Conservation (phyloP, 208 protist species). For the Crithidia fasciculata region DNA sequence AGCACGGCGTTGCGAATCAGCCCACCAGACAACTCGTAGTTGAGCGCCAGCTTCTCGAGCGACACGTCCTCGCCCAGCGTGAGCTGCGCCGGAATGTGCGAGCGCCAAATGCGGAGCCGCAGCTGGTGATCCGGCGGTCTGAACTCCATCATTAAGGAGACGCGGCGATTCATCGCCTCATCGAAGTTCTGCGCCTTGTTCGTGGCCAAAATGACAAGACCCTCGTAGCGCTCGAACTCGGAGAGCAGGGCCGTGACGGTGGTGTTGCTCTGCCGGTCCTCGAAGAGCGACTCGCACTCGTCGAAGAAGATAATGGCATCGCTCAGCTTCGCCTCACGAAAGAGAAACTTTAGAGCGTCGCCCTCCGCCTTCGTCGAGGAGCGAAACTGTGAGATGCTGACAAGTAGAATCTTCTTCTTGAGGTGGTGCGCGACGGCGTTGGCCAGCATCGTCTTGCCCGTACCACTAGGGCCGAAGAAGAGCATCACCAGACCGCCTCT, state of each 20-base stretch:
- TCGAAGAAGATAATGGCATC: slow-evolving; percentile 95
- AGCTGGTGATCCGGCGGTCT: slow-evolving; percentile 86
- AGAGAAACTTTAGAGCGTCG: slow-evolving; percentile 90
- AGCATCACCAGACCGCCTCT: slow-evolving; percentile 86
- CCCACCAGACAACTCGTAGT: slow-evolving; percentile 91
- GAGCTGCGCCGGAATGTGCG: slow-evolving; percentile 76
- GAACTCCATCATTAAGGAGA: slow-evolving; percentile 93
- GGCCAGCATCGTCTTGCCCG: slow-evolving; percentile 94
- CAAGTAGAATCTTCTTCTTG: slow-evolving; percentile 86
- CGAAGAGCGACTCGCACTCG: slow-evolving; percentile 93
- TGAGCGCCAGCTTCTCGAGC: slow-evolving; percentile 68
- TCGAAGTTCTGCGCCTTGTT: slow-evolving; percentile 91
- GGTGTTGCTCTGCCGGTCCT: slow-evolving; percentile 80
- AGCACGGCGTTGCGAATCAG: slow-evolving; percentile 94
- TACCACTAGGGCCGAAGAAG: slow-evolving; percentile 92
- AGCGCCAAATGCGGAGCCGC: slow-evolving; percentile 83
- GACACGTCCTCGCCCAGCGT: slow-evolving; percentile 67
- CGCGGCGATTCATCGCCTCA: slow-evolving; percentile 94
- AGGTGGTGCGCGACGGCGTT: slow-evolving; percentile 92
- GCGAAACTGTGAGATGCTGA: slow-evolving; percentile 87
- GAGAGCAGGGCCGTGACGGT: slow-evolving; percentile 85
- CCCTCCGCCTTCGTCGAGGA: slow-evolving; percentile 52
- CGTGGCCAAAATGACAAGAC: slow-evolving; percentile 91
- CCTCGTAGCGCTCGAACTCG: slow-evolving; percentile 93
- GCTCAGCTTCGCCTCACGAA: slow-evolving; percentile 92